These are phyloP conservation scores for Colletotrichum somersetense DNA, from an alignment of 2,329 filamentous ascomycete genomes.

Conservation along the genomic window DNA sequence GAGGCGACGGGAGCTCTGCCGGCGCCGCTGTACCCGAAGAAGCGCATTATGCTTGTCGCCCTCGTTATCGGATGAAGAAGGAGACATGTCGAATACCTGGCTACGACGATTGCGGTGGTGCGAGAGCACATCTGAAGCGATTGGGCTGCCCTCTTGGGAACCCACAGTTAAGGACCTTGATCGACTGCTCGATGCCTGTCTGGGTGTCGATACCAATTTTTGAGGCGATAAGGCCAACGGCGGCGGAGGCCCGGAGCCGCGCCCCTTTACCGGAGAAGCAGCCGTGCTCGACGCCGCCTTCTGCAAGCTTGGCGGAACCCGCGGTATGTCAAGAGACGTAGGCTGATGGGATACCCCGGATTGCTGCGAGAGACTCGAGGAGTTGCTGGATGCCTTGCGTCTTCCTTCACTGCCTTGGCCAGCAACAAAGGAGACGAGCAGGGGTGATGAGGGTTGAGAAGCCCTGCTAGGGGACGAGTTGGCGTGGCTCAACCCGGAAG, in stretches of 20 bases:
- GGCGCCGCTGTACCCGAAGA: conserved; percentile 89
- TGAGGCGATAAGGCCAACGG: conserved; percentile 71
- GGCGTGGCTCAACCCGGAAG: conserved; percentile 81
- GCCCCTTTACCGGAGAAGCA: conserved; percentile 69
- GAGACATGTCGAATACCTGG: conserved; percentile 95
- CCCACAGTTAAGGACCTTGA: conserved; percentile 92
- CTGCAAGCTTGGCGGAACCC: conserved; percentile 69
- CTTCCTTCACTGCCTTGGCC: conserved; percentile 82
- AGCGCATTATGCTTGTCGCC: conserved; percentile 91
- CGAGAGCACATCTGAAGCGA: conserved; percentile 74
- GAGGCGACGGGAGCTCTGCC: conserved; percentile 94
- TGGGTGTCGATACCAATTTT: conserved; percentile 71
- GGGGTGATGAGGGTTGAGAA: conserved; percentile 76
- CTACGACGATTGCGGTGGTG: conserved; percentile 91
- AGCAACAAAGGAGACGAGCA: conserved; percentile 97
- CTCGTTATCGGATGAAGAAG: conserved; percentile 97
- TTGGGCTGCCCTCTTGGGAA: conserved; percentile 91
- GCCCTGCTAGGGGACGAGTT: conserved; percentile 89
- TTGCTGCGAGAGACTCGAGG: conserved; percentile 85
- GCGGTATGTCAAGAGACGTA: conserved; percentile 78
- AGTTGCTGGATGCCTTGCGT: conserved; percentile 92
- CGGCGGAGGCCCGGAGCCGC: conserved; percentile 62
- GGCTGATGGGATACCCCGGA: conserved; percentile 77
- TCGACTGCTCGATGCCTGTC: conserved; percentile 75
- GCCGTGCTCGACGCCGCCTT: conserved; percentile 68